Evolutionary conservation across 352 stramenopile species (phyloP), one percentile per base, ranked within the genome.

Genomic region (Phytophthora rubi): DNA sequence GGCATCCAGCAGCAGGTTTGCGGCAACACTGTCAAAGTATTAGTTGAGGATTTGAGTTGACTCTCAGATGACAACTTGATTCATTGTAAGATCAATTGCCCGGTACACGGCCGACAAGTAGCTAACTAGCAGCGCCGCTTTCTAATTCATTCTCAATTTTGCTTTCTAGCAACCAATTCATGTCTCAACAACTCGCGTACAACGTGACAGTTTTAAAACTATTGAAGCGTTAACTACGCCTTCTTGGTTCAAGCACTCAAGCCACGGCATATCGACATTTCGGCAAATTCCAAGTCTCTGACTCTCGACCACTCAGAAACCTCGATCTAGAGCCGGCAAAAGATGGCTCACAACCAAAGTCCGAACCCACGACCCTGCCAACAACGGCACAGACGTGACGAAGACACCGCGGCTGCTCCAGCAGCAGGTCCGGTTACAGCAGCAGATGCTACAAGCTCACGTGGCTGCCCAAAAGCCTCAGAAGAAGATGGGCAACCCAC

Each of bases 391-490:
- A 39, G 33, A 39, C 33, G 33, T 39, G 33, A 39, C 33, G 37
- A 45, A 13, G 37, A 45, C 37, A 45, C 37, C 37, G 7, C 37
- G 37, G 37, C 37, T 39, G 53, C 16, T 62, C 44, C 53, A 62
- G 53, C 62, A 68, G 18, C 53, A 62, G 37, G 61, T 61, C 1
- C 44, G 49, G 52, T 55, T 55, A 30, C 61, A 62, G 61, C 52
- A 68, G 26, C 61, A 37, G 39, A 61, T 68, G 39, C 52, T 68
- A 8, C 61, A 61, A 51, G 60, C 21, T 35, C 51, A 60, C 21
- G 60, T 53, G 30, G 39, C 52, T 39, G 18, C 18, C 18, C 18
- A 21, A 21, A 21, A 21, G 53, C n/a, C 62, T 2, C 52, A 68
- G 10, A 58, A 65, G 33, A 65, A 59, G 42, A 58, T 47, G 48